Conservation (phyloP, 1,139 yeast genomes). For the Pichia sp. region DNA sequence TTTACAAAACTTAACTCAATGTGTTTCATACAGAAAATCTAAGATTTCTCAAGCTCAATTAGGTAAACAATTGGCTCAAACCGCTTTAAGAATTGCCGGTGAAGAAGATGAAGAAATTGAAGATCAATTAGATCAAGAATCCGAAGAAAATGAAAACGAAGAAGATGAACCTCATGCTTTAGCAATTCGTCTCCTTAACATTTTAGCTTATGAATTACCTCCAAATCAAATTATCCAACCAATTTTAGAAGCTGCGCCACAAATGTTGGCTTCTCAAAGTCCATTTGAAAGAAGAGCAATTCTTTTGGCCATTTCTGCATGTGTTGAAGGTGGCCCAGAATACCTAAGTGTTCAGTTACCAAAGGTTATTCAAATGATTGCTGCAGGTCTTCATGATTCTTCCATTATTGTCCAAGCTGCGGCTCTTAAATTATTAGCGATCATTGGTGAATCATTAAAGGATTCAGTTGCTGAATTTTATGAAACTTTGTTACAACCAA, state of each 20-base stretch:
- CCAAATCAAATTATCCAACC: conserved; percentile 88
- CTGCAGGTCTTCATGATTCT: conserved; percentile 72
- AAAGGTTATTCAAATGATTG: conserved; percentile 63
- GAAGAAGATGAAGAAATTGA: conserved; percentile 75
- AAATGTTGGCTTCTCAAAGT: conserved; percentile 55
- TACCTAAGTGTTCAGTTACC: conserved; percentile 69
- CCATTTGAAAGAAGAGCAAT: conserved; percentile 85
- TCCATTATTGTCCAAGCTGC: conserved; percentile 75
- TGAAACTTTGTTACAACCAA: conserved; percentile 73
- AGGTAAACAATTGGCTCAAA: conserved; percentile 71
- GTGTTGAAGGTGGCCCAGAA: conserved; percentile 93
- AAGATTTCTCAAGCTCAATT: conserved; percentile 57
- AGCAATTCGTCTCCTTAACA: conserved; percentile 74
- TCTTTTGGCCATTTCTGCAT: conserved; percentile 70
- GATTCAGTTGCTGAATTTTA: conserved; percentile 80
- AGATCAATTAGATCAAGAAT: conserved; percentile 69
- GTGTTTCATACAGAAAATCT: conserved; percentile 64
- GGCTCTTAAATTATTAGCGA: conserved; percentile 75
- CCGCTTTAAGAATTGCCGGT: conserved; percentile 71
- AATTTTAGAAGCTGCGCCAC: conserved; percentile 59
- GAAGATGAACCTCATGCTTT: conserved; percentile 74
- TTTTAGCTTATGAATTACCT: conserved; percentile 76
- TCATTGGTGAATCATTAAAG: conserved; percentile 76
- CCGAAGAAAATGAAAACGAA: conserved; percentile 87
- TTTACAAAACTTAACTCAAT: conserved; percentile 75